These are phyloP conservation scores for Xylaria palmicola DNA, from an alignment of 495 filamentous ascomycete species.

Conservation along the genomic window DNA sequence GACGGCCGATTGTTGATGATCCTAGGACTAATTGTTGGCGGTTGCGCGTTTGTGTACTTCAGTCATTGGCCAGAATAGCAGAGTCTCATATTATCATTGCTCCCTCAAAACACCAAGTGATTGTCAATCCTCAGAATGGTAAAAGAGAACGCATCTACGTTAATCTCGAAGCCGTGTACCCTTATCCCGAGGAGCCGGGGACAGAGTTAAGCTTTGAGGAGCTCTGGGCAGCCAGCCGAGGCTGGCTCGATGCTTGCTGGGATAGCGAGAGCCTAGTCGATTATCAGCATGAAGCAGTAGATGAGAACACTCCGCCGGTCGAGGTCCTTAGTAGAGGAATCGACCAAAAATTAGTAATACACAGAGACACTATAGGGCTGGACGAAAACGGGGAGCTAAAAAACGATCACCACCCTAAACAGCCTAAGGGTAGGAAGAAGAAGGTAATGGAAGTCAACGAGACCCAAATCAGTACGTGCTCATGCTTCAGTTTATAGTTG, in stretches of 20 bases:
- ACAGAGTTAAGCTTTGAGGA: constrained; percentile 88
- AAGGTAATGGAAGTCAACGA: constrained; percentile 78
- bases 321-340: constrained; percentile 26
- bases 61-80: constrained; percentile 52
- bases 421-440: constrained; percentile 54
- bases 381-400: constrained; percentile 54
- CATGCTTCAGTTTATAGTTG: neutral
- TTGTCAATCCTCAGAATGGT: constrained; percentile 73
- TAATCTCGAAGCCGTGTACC: constrained; percentile 80
- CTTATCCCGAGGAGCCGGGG: constrained; percentile 62
- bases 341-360: constrained; percentile 44
- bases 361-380: constrained; percentile 42
- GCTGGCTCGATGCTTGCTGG: constrained; percentile 77
- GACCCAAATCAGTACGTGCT: constrained; percentile 74
- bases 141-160: constrained; percentile 83
- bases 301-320: constrained; percentile 24
- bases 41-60: constrained; percentile 51
- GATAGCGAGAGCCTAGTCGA: constrained; percentile 40
- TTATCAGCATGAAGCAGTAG: constrained; percentile 11
- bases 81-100: constrained; percentile 51
- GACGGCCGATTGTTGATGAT: constrained; percentile 78
- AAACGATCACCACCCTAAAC: constrained; percentile 30
- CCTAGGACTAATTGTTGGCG: constrained; percentile 89
- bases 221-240: constrained; percentile 72
- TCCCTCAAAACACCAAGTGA: constrained; percentile 63